Evolutionary conservation across 1,284 basidiomycete species (phyloP), one percentile per base, ranked within the genome.

Genomic region (Anthracocystis panici-leucophaei): DNA sequence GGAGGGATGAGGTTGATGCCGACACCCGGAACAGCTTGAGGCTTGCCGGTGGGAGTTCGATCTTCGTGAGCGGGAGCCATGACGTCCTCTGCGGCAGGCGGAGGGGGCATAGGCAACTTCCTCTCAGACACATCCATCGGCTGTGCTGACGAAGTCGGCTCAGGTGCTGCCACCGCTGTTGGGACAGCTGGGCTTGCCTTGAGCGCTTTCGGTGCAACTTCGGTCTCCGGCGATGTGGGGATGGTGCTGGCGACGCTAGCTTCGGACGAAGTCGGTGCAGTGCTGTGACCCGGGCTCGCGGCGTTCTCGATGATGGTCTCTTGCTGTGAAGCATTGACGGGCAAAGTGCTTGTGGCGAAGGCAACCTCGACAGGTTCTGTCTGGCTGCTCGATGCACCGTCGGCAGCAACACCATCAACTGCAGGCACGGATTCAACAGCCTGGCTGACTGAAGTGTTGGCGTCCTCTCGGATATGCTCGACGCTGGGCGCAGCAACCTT

Each of bases 1-100:
- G 81, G 81, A 10, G 81, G 81, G 33, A 82, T 81, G 46, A 82
- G 67, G 31, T 81, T 81, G 57, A 82, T 67, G 42, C 79, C 80
- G 14, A 80, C 66, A 18, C 48, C 46, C 3, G 60, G 40, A n/a
- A 61, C 49, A n/a, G 44, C 25, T 33, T 46, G 31, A 3, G 72
- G 72, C 41, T 75, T 71, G 46, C 62, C 75, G 2, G 49, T 59
- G 7, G 78, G 79, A 1, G 79, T 79, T 23, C 57, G 65, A 33
- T 77, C 70, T n/a, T 78, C 71, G 18, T 57, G 33, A 20, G 70
- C 16, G 7, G 61, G 38, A 1, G 58, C 25, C 49, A 74, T 66
- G 41, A 66, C 51, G 9, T 77, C 75, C 25, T 70, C 68, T 18
- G 66, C 50, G 6, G 54, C 57, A 3, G 63, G 75, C 10, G 74